phyloP scores from a whole-genome alignment of 441 rosid genomes.

The Macaranga tanarius region DNA sequence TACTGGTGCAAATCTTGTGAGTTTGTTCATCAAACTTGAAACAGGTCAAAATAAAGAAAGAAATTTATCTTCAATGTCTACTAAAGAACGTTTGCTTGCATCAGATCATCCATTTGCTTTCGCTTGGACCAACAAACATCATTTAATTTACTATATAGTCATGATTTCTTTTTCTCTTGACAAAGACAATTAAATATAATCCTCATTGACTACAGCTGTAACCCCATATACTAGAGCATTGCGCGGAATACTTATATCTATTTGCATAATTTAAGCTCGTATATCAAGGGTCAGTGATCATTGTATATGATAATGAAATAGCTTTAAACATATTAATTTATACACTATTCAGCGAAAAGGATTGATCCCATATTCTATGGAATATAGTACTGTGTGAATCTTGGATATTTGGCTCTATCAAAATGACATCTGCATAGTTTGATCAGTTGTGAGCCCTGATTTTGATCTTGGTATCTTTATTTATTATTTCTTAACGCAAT shows the following conservation, averaged over 20 bases:
- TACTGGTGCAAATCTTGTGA: background rate
- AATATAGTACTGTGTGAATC: background rate
- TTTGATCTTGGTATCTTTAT: background rate
- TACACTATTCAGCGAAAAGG: background rate
- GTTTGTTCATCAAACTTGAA: constrained; percentile 8
- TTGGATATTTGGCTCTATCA: background rate
- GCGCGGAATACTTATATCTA: too few species aligned
- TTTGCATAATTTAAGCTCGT: background rate
- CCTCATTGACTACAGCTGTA: background rate
- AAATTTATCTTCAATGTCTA: background rate
- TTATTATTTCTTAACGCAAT: background rate
- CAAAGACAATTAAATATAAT: background rate
- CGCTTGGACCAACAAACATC: background rate
- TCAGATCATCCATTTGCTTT: background rate
- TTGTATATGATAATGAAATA: background rate
- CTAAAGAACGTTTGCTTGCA: background rate
- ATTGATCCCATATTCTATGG: background rate
- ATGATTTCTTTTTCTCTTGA: background rate
- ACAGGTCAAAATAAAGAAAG: too few species aligned
- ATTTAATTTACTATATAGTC: too few species aligned
- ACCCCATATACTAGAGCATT: background rate
- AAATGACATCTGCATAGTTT: background rate
- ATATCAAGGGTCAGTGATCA: background rate
- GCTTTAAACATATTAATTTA: background rate
- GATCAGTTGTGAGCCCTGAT: background rate